A percentile compares a stretch with the other conserved stretches of the same genome.
Evolutionary conservation across 2,329 filamentous ascomycete genomes (phyloP).

Genomic region (Fusarium musae): DNA sequence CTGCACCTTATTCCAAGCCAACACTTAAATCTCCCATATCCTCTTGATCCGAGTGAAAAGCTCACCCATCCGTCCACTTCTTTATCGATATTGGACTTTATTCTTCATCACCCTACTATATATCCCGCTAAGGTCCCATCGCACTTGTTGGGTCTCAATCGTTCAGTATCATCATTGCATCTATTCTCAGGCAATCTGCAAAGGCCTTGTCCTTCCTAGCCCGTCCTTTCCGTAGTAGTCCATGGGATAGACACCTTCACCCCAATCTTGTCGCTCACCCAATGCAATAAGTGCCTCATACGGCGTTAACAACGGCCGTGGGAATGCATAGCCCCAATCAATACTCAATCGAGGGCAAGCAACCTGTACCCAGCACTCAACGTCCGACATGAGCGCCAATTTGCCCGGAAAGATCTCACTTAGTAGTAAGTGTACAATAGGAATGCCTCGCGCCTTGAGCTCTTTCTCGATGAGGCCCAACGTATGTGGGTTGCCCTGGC

Average conservation of each 20-base stretch:
- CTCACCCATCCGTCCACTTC: not conserved
- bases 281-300: slow-evolving; percentile 96
- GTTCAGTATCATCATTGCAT: not conserved
- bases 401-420: slow-evolving; percentile 98
- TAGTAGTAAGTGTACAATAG: slow-evolving; percentile 85
- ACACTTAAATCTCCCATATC: not conserved
- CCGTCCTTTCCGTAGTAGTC: slow-evolving; percentile 97
- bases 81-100: not conserved
- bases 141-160: not conserved
- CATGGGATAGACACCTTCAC: slow-evolving; percentile 87
- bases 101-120: not conserved
- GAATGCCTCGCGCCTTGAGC: slow-evolving; percentile 76
- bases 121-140: not conserved
- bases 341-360: slow-evolving; percentile 97
- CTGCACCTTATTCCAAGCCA: not conserved
- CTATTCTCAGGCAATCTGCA: slow-evolving; percentile 44
- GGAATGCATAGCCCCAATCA: slow-evolving; percentile 98
- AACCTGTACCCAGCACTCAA: slow-evolving; percentile 98
- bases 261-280: slow-evolving; percentile 81
- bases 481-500: slow-evolving; percentile 95
- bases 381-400: slow-evolving; percentile 89
- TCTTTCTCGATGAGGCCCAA: slow-evolving; percentile 86
- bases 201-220: slow-evolving; percentile 78
- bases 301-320: slow-evolving; percentile 86
- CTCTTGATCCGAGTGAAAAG: not conserved